These are phyloP conservation scores for Daldinia decipiens DNA, from an alignment of 495 filamentous ascomycete species.

Conservation along the genomic window DNA sequence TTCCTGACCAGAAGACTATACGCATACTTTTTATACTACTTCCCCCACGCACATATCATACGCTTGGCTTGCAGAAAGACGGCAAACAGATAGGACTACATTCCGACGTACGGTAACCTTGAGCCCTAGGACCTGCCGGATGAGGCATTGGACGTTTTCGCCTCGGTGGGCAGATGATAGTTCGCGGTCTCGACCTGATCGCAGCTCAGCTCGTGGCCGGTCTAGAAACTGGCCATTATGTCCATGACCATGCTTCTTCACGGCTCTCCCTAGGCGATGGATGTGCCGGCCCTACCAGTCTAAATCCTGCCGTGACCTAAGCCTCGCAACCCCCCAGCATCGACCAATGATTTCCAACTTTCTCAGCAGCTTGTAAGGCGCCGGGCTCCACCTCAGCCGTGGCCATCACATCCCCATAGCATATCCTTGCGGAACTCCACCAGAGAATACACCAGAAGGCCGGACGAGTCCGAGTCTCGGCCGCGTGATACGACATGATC, in stretches of 20 bases:
- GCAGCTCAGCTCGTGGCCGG: slow-evolving; percentile 33
- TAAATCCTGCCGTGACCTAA: slow-evolving; percentile 31
- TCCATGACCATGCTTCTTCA: slow-evolving; percentile 2
- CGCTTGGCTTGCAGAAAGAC: slow-evolving; percentile 27
- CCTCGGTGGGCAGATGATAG: slow-evolving; percentile 32
- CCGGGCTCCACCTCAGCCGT: slow-evolving; percentile 45
- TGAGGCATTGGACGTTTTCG: slow-evolving; percentile 38
- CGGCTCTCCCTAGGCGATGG: slow-evolving; percentile 7
- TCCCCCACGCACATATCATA: slow-evolving; percentile 9
- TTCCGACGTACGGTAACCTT: slow-evolving; percentile 24
- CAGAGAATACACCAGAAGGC: slow-evolving; percentile 26
- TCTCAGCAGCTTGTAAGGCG: slow-evolving; percentile 47
- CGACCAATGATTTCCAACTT: slow-evolving; percentile 40
- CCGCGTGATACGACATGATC: slow-evolving; percentile 34
- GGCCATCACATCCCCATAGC: slow-evolving; percentile 25
- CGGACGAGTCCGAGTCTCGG: slow-evolving; percentile 37
- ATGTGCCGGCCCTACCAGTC: slow-evolving; percentile 33
- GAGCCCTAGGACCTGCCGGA: slow-evolving; percentile 43
- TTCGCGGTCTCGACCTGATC: slow-evolving; percentile 35
- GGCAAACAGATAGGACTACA: slow-evolving; percentile 19
- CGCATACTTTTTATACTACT: slow-evolving; percentile 33
- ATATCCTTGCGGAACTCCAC: slow-evolving; percentile 30
- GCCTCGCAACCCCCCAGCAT: slow-evolving; percentile 28
- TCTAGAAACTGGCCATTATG: slow-evolving; percentile 34
- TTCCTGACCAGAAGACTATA: slow-evolving; percentile 19